phyloP scores from a whole-genome alignment of 1,139 yeast genomes.

The Yamadazyma taylorii region DNA sequence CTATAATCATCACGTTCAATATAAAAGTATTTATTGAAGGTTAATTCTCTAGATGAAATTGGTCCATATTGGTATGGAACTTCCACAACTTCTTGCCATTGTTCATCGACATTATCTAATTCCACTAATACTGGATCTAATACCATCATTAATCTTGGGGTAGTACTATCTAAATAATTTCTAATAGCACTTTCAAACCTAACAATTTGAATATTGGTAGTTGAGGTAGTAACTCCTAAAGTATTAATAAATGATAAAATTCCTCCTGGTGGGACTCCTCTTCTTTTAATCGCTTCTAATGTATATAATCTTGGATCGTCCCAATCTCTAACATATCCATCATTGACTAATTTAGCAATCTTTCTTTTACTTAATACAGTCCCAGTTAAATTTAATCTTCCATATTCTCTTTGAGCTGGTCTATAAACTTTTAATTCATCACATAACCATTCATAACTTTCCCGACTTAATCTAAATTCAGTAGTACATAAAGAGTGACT shows the following conservation, averaged over 20 bases:
- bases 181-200: conserved; percentile 91
- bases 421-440: conserved; percentile 92
- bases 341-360: conserved; percentile 87
- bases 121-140: conserved; percentile 83
- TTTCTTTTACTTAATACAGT: conserved; percentile 94
- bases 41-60: conserved; percentile 70
- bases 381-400: conserved; percentile 92
- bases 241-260: conserved; percentile 90
- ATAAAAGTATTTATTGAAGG: conserved; percentile 73
- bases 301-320: conserved; percentile 97
- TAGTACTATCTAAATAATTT: conserved; percentile 80
- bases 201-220: conserved; percentile 84
- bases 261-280: conserved; percentile 99
- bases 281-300: conserved; percentile 89
- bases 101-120: conserved; percentile 79
- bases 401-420: conserved; percentile 98
- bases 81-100: conserved; percentile 63
- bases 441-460: conserved; percentile 98
- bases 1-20: conserved; percentile 88
- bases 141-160: conserved; percentile 94
- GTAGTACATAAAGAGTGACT: conserved; percentile 95
- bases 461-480: conserved; percentile 88
- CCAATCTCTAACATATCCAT: conserved; percentile 88
- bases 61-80: conserved; percentile 80
- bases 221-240: conserved; percentile 92